Base-by-base conservation (phyloP, 441 rosid genomes). In the Gossypium trilobum region DNA sequence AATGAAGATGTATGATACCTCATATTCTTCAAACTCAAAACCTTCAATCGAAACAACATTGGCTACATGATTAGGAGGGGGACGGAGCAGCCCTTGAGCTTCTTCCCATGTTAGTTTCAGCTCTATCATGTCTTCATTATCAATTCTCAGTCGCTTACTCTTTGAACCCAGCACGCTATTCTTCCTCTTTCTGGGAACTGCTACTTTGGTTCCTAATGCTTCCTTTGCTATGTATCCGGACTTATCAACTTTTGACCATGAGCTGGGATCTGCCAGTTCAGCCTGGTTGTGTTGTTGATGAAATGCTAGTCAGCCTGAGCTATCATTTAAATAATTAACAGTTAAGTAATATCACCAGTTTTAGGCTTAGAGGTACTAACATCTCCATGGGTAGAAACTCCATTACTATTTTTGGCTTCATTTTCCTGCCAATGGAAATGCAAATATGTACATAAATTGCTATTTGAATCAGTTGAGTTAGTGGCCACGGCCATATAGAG, bases 21-120 rank as follows among this genome's bases (percentile, higher is more conserved):
- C 93, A 29, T 87, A 93, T 75, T 90, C 98, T 84, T 96, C 99
- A 79, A 96, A 90, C 85, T 96, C 99, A 79, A 73, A 82, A 51
- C 90, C 98, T 74, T 93, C 97, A 76, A 93, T 88, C 61, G 82
- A 82, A 71, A 90, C 87, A 72, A 89, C 75, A 70, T 88, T 87
- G 33, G 97, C 96, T 77, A 76, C 72, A 75, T 71, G 75, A 77
- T 86, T 87, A 25, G 93, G 88, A 75, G 99, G 94, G 31, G 98
- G 97, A 4, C 94, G 91, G 44, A 96, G 87, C 70, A 88, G 85
- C 68, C 86, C 89, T 80, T 96, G 98, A 76, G 97, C 97, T 85
- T 91, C 97, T 87, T 91, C 96, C 94, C 97, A 89, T 39, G 97
- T 90, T 78, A 96, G 70, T 85, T 87, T 88, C 75, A 96, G 81